Evolutionary conservation across 2,329 filamentous ascomycete species (phyloP).

Genomic region (Monosporascus sp.): DNA sequence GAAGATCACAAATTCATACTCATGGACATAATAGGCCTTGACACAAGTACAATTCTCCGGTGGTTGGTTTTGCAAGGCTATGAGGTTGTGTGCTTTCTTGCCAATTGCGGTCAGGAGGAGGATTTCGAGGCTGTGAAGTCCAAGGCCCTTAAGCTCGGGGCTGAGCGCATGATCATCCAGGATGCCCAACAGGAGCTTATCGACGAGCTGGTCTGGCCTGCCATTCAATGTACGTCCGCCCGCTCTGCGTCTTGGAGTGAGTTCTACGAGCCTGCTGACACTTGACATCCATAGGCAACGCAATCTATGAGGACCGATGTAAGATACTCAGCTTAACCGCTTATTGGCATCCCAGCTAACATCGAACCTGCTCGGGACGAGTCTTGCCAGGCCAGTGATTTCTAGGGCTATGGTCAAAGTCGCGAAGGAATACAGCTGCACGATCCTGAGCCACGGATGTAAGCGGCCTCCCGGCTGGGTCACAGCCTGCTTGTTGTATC

Average conservation of each 20-base stretch:
- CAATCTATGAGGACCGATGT: no score
- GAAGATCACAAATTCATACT: no score
- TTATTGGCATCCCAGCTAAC: no score
- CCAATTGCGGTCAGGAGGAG: slow-evolving; percentile 1
- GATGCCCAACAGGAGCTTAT: slow-evolving; percentile 2
- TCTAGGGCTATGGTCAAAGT: background rate
- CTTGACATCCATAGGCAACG: no score
- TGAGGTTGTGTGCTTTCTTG: background rate
- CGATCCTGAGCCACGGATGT: background rate
- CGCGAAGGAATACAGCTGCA: background rate
- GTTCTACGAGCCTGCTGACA: no score
- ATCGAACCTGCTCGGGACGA: background rate
- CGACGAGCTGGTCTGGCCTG: slow-evolving; percentile 3
- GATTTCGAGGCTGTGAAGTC: slow-evolving; percentile 2
- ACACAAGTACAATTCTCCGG: no score
- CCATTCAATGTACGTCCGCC: slow-evolving; percentile 2
- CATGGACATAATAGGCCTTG: no score
- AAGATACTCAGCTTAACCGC: no score
- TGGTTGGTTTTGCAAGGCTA: slow-evolving; percentile 1
- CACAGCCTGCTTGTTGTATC: no score
- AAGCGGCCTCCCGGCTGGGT: no score
- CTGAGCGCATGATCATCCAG: slow-evolving; percentile 2
- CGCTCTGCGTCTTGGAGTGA: no score
- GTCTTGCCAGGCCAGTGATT: background rate
- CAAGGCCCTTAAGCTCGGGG: slow-evolving; percentile 2